Evolutionary conservation across 1,284 basidiomycete species (phyloP).

Genomic region (Rhodotorula sp.): DNA sequence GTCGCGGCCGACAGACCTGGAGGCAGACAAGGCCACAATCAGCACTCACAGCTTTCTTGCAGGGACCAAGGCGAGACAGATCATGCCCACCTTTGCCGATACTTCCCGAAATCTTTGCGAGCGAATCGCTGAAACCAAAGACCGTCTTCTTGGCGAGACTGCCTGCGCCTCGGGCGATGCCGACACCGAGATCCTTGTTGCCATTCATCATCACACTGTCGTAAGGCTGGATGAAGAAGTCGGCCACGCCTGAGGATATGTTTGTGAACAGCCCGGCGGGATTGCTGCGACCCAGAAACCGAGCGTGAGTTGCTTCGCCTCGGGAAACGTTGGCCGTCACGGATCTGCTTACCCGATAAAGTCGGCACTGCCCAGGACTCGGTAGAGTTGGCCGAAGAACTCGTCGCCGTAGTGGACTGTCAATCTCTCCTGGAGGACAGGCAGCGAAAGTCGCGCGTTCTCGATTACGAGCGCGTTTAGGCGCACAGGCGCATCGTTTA

Average conservation of each 20-base stretch:
- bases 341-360: conserved; percentile 58
- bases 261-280: conserved; percentile 98
- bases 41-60: not conserved
- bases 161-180: conserved; percentile 95
- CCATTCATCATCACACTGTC: conserved; percentile 97
- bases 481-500: conserved; percentile 94
- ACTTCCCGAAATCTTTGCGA: conserved; percentile 96
- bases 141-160: conserved; percentile 99
- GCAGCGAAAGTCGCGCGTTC: conserved; percentile 83
- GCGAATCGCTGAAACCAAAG: conserved; percentile 90
- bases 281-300: conserved; percentile 47
- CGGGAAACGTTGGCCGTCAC: too few relatives aligned
- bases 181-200: conserved; percentile 89
- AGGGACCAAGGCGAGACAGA: not conserved
- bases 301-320: not conserved
- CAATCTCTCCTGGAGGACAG: conserved; percentile 80
- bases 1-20: conserved; percentile 90
- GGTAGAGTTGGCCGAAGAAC: conserved; percentile 88
- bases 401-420: conserved; percentile 93
- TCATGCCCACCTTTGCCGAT: conserved; percentile 78
- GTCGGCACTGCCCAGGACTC: conserved; percentile 93
- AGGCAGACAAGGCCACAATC: not conserved
- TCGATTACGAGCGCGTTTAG: conserved; percentile 93
- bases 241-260: conserved; percentile 96
- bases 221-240: conserved; percentile 99